Evolutionary conservation across 192 early-diverging fungal genomes (phyloP).

Genomic region (Coemansia interrupta): DNA sequence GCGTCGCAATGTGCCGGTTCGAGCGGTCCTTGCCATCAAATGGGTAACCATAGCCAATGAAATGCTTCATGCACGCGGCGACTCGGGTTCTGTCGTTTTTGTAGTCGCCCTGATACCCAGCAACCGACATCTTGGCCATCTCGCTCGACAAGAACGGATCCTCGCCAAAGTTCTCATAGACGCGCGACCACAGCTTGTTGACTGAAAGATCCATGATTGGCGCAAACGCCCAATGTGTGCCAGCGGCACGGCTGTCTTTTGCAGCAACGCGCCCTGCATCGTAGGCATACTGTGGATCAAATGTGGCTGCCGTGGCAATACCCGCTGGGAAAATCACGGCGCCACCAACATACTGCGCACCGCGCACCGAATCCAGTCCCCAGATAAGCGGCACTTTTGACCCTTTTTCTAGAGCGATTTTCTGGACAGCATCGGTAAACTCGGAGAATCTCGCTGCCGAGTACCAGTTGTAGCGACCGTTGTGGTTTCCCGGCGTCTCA

Average conservation of each 20-base stretch:
- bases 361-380: slow-evolving; percentile 63
- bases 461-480: slow-evolving; percentile 49
- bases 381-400: slow-evolving; percentile 60
- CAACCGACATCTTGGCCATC: slow-evolving; percentile 55
- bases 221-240: slow-evolving; percentile 64
- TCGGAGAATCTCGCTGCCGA: slow-evolving; percentile 48
- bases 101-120: slow-evolving; percentile 64
- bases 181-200: slow-evolving; percentile 58
- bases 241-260: slow-evolving; percentile 62
- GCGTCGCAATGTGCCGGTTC: slow-evolving; percentile 49
- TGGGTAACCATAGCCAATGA: slow-evolving; percentile 61
- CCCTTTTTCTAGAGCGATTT: slow-evolving; percentile 50
- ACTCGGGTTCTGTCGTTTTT: slow-evolving; percentile 58
- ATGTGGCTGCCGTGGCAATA: slow-evolving; percentile 59
- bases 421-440: slow-evolving; percentile 54
- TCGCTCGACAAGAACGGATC: slow-evolving; percentile 55
- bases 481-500: slow-evolving; percentile 58
- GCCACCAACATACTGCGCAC: slow-evolving; percentile 63
- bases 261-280: slow-evolving; percentile 58
- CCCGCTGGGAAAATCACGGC: slow-evolving; percentile 59
- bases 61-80: slow-evolving; percentile 65
- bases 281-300: slow-evolving; percentile 56
- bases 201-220: slow-evolving; percentile 57
- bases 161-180: slow-evolving; percentile 58
- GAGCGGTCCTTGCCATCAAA: slow-evolving; percentile 43